These are phyloP conservation scores for Alternaria brassicicola DNA, from an alignment of 2,329 filamentous ascomycete species.

Conservation along the genomic window DNA sequence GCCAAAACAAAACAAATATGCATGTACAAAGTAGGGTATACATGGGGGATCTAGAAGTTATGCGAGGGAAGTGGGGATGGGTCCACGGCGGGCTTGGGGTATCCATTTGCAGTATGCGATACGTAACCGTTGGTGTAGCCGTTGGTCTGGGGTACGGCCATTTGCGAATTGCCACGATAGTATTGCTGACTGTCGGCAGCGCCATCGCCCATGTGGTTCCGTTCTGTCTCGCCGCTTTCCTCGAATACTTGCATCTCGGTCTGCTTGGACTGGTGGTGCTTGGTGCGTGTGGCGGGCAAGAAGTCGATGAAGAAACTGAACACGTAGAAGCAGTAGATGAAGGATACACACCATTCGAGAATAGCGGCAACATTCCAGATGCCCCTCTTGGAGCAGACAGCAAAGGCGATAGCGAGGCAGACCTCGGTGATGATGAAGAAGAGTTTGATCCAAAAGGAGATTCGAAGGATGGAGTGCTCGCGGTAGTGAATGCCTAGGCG, in stretches of 20 bases:
- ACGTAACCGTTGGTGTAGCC: slow-evolving; percentile 16
- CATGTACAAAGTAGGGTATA: slow-evolving; percentile 12
- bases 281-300: slow-evolving; percentile 73
- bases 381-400: slow-evolving; percentile 57
- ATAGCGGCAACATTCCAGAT: slow-evolving; percentile 73
- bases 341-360: slow-evolving; percentile 78
- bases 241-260: slow-evolving; percentile 46
- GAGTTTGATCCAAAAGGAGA: slow-evolving; percentile 88
- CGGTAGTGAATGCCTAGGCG: slow-evolving; percentile 81
- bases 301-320: slow-evolving; percentile 88
- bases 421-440: slow-evolving; percentile 82
- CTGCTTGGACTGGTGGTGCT: slow-evolving; percentile 49
- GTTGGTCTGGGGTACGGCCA: slow-evolving; percentile 12
- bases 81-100: slow-evolving; percentile 26
- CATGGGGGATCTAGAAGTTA: slow-evolving; percentile 34
- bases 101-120: slow-evolving; percentile 20
- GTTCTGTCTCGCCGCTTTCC: slow-evolving; percentile 17
- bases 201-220: slow-evolving; percentile 25
- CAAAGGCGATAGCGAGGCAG: slow-evolving; percentile 75
- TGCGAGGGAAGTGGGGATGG: slow-evolving; percentile 30
- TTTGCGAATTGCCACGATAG: slow-evolving; percentile 30
- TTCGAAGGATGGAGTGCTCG: slow-evolving; percentile 72
- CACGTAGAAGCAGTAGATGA: slow-evolving; percentile 88
- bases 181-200: slow-evolving; percentile 36
- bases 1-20: neutral